A percentile compares a stretch with the other conserved stretches of the same genome.
These are phyloP conservation scores for peach (Prunus persica) DNA, from an alignment of 306 rosid genomes.

Conservation along the genomic window DNA sequence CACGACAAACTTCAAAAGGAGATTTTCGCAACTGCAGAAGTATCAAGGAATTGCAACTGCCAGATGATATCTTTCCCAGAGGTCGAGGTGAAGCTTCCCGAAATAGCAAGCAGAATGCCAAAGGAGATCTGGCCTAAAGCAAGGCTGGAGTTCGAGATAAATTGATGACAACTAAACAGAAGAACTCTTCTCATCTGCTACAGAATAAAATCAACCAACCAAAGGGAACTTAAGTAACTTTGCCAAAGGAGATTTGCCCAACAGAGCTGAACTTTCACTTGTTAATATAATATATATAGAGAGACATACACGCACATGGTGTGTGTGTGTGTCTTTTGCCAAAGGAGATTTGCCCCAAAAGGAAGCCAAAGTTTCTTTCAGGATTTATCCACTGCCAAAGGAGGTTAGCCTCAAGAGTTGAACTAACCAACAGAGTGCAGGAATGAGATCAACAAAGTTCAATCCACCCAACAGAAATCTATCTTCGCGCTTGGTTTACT, in stretches of 20 bases:
- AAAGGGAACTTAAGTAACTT: slow-evolving; percentile 34
- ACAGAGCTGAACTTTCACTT: slow-evolving; percentile 36
- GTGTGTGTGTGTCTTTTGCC: slow-evolving; percentile 42
- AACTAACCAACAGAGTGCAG: slow-evolving; percentile 27
- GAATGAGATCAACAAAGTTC: slow-evolving; percentile 22
- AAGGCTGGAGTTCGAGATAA: slow-evolving; percentile 25
- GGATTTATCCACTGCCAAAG: slow-evolving; percentile 26
- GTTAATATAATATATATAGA: slow-evolving; percentile 1
- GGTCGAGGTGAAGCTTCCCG: slow-evolving; percentile 23
- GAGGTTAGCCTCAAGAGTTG: slow-evolving; percentile 20
- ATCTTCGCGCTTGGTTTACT: slow-evolving; percentile 36
- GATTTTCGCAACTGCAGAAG: slow-evolving; percentile 41
- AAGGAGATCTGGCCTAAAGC: slow-evolving; percentile 49
- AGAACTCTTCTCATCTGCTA: slow-evolving; percentile 23
- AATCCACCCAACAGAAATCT: slow-evolving; percentile 30
- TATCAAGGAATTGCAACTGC: slow-evolving; percentile 27
- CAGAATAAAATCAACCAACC: slow-evolving; percentile 37
- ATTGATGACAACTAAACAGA: slow-evolving; percentile 24
- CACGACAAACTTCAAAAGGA: slow-evolving; percentile 37
- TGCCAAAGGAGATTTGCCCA: slow-evolving; percentile 96
- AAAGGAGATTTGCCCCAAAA: slow-evolving; percentile 83
- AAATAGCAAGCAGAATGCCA: slow-evolving; percentile 29
- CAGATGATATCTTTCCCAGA: slow-evolving; percentile 18
- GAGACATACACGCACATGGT: background rate
- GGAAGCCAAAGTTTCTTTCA: slow-evolving; percentile 28